Conservation (phyloP, 2,329 filamentous ascomycete genomes). For the Mycosphaerella arachidis region DNA sequence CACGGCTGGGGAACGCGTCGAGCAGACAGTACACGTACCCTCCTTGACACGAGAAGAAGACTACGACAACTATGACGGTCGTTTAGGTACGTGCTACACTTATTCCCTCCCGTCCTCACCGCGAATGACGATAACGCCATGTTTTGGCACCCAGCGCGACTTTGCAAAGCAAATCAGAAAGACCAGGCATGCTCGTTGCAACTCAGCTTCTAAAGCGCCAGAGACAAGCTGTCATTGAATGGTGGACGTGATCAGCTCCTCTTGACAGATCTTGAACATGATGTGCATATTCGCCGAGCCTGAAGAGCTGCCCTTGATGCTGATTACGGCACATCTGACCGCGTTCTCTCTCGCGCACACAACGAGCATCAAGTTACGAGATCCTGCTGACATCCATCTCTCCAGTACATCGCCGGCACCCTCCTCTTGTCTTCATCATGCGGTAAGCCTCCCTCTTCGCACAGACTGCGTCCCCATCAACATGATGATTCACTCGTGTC, state of each 20-base stretch:
- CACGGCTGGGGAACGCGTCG: not conserved
- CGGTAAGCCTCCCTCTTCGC: too few species aligned
- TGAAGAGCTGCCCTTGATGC: not conserved
- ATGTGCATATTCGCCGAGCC: not conserved
- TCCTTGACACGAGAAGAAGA: not conserved
- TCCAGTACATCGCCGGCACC: too few species aligned
- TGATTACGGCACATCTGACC: not conserved
- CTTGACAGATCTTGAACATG: too few species aligned
- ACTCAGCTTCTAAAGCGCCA: not conserved
- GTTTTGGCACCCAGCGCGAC: not conserved
- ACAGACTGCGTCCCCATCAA: too few species aligned
- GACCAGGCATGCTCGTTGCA: not conserved
- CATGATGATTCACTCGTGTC: too few species aligned
- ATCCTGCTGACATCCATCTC: not conserved
- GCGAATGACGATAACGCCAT: not conserved
- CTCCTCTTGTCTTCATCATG: too few species aligned
- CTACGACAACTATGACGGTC: too few species aligned
- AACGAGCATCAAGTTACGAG: not conserved
- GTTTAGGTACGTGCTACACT: not conserved
- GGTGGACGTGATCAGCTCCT: too few species aligned
- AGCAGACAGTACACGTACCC: not conserved
- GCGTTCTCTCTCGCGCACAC: not conserved
- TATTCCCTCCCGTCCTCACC: not conserved
- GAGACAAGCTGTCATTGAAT: too few species aligned
- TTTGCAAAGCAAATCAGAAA: not conserved